A percentile compares a stretch with the other conserved stretches of the same genome.
phyloP scores from a whole-genome alignment of 2,329 filamentous ascomycete species.

The Exophiala dermatitidis region DNA sequence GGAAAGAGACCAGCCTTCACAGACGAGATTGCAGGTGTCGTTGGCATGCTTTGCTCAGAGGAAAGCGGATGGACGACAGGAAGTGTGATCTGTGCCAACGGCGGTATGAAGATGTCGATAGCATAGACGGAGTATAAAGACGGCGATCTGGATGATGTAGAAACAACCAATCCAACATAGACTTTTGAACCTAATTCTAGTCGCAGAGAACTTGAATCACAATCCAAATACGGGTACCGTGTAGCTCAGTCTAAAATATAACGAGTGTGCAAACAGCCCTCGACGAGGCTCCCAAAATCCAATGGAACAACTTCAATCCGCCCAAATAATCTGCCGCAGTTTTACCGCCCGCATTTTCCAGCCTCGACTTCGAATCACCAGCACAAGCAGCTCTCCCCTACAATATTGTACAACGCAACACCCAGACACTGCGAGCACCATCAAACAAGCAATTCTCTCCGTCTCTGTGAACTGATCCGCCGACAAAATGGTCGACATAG shows the following conservation, averaged over 20 bases:
- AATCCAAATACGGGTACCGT: too few species aligned
- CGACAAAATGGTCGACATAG: constrained; percentile 43
- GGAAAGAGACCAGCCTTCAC: constrained; percentile 58
- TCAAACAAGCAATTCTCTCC: not conserved
- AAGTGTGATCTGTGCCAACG: constrained; percentile 72
- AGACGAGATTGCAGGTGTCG: constrained; percentile 65
- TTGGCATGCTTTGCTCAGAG: constrained; percentile 65
- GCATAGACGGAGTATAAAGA: constrained; percentile 4
- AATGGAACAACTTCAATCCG: not conserved
- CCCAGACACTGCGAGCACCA: too few species aligned
- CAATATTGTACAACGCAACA: not conserved
- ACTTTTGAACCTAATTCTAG: too few species aligned
- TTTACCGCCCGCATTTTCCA: constrained; percentile 3
- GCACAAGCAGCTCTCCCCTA: not conserved
- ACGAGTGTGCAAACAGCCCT: too few species aligned
- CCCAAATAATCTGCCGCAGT: not conserved
- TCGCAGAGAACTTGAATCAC: too few species aligned
- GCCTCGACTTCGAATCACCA: not conserved
- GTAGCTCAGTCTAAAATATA: too few species aligned
- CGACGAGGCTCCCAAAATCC: not conserved
- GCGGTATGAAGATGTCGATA: constrained; percentile 57
- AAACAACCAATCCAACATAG: too few species aligned
- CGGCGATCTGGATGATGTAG: not conserved
- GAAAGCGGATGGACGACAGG: constrained; percentile 75
- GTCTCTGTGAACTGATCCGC: not conserved